A percentile compares a stretch with the other conserved stretches of the same genome.
phyloP scores from a whole-genome alignment of 2,329 filamentous ascomycete species.

The Niveomyces coronatus region DNA sequence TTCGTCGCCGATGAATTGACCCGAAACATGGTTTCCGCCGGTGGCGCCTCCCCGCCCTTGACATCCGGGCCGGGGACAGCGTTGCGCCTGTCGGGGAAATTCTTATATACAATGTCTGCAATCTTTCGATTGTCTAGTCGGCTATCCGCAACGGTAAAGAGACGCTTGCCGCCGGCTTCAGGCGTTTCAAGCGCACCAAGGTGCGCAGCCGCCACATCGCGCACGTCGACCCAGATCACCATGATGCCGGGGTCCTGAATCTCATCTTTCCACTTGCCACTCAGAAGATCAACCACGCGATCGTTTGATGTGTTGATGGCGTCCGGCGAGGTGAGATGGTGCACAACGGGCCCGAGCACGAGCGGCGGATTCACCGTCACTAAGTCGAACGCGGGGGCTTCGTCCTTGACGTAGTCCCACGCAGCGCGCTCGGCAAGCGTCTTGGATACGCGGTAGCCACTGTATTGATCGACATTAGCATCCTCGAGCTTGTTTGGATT shows the following conservation, averaged over 20 bases:
- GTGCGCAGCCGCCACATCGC: conserved; percentile 44
- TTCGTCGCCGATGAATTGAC: conserved; percentile 50
- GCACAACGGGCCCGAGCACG: conserved; percentile 43
- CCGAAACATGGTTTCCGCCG: conserved; percentile 34
- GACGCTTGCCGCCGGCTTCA: conserved; percentile 37
- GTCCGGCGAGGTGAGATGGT: conserved; percentile 34
- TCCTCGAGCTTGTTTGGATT: conserved; percentile 41
- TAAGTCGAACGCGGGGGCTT: conserved; percentile 37
- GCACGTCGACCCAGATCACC: conserved; percentile 44
- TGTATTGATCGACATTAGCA: conserved; percentile 26
- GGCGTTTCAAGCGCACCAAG: conserved; percentile 39
- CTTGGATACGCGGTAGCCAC: conserved; percentile 46
- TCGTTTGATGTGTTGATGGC: conserved; percentile 44
- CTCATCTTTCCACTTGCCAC: conserved; percentile 36
- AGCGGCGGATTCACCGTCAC: conserved; percentile 45
- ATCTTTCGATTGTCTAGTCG: conserved; percentile 37
- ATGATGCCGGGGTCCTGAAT: conserved; percentile 32
- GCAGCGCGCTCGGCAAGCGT: conserved; percentile 42
- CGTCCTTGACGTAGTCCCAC: conserved; percentile 38
- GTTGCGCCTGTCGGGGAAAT: conserved; percentile 40
- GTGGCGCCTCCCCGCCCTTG: conserved; percentile 31
- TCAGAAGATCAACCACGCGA: conserved; percentile 39
- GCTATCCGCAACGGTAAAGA: conserved; percentile 39
- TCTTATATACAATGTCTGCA: conserved; percentile 30
- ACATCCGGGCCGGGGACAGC: conserved; percentile 34